phyloP scores from a whole-genome alignment of 1,284 basidiomycete species.

The Tilletia indica region DNA sequence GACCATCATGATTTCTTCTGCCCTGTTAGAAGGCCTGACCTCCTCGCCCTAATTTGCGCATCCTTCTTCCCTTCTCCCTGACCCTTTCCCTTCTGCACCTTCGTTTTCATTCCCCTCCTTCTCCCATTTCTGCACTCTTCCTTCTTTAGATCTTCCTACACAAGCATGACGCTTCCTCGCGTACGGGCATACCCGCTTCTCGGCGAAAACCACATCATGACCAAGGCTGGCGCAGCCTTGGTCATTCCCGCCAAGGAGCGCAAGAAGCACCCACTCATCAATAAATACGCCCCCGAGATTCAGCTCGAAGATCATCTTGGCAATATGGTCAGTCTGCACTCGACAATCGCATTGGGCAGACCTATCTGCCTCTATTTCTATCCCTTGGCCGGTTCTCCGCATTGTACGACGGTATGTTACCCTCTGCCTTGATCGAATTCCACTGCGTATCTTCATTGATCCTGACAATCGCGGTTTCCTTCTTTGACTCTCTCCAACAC shows the following conservation, averaged over 20 bases:
- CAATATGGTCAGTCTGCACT: slow-evolving; percentile 37
- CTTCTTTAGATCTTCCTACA: background rate
- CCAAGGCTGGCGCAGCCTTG: slow-evolving; percentile 28
- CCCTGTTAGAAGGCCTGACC: too few species aligned
- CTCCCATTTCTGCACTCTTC: too few species aligned
- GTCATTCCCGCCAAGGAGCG: slow-evolving; percentile 38
- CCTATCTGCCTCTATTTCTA: slow-evolving; percentile 49
- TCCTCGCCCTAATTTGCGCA: too few species aligned
- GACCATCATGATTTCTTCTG: too few species aligned
- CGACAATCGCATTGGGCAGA: slow-evolving; percentile 41
- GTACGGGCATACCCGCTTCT: slow-evolving; percentile 38
- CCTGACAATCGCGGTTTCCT: background rate
- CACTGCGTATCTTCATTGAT: background rate
- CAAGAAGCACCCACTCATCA: slow-evolving; percentile 32
- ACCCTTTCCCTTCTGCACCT: too few species aligned
- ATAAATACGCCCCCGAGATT: slow-evolving; percentile 42
- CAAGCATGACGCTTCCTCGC: slow-evolving; percentile 26
- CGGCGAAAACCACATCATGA: slow-evolving; percentile 33
- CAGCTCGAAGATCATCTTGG: slow-evolving; percentile 39
- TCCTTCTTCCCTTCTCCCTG: too few species aligned
- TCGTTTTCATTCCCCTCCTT: too few species aligned
- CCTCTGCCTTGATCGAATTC: too few species aligned
- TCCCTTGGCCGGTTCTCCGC: slow-evolving; percentile 45
- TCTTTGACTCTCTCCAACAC: too few species aligned
- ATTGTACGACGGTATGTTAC: background rate